Percentiles rank a stretch among this genome's conserved stretches.
Evolutionary conservation across 108 stramenopile species (phyloP).

Genomic region (Nitzschia inconspicua): DNA sequence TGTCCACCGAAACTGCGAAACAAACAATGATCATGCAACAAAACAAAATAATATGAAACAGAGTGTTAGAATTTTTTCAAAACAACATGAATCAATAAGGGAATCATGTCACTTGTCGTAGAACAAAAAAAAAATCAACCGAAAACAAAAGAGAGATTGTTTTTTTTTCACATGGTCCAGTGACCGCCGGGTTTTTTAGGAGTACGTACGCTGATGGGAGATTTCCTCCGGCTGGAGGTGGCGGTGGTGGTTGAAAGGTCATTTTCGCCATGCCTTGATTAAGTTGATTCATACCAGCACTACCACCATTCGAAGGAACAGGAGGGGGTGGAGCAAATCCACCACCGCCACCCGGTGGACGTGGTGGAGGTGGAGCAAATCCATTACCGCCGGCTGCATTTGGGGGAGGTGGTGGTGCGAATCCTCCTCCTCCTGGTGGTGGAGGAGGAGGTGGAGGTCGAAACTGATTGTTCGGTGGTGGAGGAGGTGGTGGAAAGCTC

Average conservation of each 20-base stretch:
- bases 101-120: too few relatives aligned
- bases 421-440: slow-evolving; percentile 11
- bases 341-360: slow-evolving; percentile 15
- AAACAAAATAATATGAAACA: too few relatives aligned
- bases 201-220: slow-evolving; percentile 3
- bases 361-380: slow-evolving; percentile 33
- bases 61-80: too few relatives aligned
- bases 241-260: slow-evolving; percentile 35
- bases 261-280: slow-evolving; percentile 55
- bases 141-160: too few relatives aligned
- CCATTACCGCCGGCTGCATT: slow-evolving; percentile 16
- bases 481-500: slow-evolving; percentile 34
- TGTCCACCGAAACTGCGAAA: too few relatives aligned
- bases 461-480: slow-evolving; percentile 19
- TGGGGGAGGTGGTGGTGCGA: slow-evolving; percentile 33
- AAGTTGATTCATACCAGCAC: slow-evolving; percentile 22
- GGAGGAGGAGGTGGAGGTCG: slow-evolving; percentile 29
- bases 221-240: slow-evolving; percentile 11
- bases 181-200: neutral
- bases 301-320: slow-evolving; percentile 15
- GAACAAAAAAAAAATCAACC: too few relatives aligned
- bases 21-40: too few relatives aligned
- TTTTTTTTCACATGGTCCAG: too few relatives aligned
- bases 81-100: too few relatives aligned
- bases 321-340: slow-evolving; percentile 38